Conservation (phyloP, 257 asterid genomes). For the Solanum tacnaense region DNA sequence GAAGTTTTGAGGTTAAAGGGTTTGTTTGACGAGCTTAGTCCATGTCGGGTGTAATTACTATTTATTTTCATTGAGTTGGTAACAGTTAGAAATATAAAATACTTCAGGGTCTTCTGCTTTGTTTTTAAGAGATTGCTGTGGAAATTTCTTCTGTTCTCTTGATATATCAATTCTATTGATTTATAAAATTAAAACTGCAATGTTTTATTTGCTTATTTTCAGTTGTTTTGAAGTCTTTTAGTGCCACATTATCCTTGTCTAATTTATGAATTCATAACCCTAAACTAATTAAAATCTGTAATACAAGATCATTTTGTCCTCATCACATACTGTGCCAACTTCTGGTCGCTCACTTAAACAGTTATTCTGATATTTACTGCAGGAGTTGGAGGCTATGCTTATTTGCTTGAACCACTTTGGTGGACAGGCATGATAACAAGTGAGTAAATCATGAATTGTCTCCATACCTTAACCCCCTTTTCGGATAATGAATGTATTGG, state of each 20-base stretch:
- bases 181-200: neutral
- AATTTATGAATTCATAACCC: neutral
- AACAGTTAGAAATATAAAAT: neutral
- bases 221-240: neutral
- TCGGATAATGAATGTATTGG: neutral
- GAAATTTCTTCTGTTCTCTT: neutral
- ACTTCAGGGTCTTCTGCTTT: neutral
- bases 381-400: conserved; percentile 17
- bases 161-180: neutral
- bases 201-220: neutral
- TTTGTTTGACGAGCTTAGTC: neutral
- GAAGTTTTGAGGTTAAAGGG: neutral
- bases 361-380: neutral
- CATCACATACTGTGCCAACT: neutral
- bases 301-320: neutral
- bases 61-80: neutral
- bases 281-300: neutral
- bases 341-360: neutral
- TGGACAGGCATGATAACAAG: conserved; percentile 18
- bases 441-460: neutral
- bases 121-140: neutral
- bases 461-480: neutral
- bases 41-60: neutral
- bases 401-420: conserved; percentile 18
- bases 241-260: neutral